phyloP scores from a whole-genome alignment of 768 basidiomycete species.

The Lyophyllum decastes region DNA sequence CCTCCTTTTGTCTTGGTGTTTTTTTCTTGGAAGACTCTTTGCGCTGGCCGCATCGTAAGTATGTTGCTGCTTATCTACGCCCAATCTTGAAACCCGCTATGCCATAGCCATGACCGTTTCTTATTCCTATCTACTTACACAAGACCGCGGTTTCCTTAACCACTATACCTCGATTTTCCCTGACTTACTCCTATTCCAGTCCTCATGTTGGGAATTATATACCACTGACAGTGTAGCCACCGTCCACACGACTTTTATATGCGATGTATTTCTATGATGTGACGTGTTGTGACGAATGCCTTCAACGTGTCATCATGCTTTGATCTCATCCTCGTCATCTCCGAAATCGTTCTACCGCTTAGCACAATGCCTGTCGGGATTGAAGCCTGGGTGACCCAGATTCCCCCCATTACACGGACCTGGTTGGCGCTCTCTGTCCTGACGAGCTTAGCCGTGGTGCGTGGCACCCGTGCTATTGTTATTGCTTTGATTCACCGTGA shows the following conservation, averaged over 20 bases:
- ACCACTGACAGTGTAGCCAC: background rate
- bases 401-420: constrained; percentile 86
- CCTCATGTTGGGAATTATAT: background rate
- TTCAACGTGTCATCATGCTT: constrained; percentile 6
- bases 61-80: constrained; percentile 3
- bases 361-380: constrained; percentile 74
- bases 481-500: constrained; percentile 1
- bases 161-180: background rate
- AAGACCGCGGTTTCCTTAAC: background rate
- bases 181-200: background rate
- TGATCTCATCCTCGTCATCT: background rate
- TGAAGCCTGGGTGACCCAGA: constrained; percentile 89
- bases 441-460: constrained; percentile 84
- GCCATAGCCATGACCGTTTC: background rate
- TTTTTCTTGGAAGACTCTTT: background rate
- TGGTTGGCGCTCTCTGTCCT: constrained; percentile 83
- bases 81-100: background rate
- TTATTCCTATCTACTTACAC: background rate
- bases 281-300: constrained; percentile 14
- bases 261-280: constrained; percentile 5
- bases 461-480: constrained; percentile 31
- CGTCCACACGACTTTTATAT: background rate
- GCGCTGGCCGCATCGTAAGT: background rate
- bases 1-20: constrained; percentile 1
- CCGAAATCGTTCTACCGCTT: background rate